Evolutionary conservation across 2,329 filamentous ascomycete species (phyloP), one percentile per base, ranked within the genome.

Genomic region (Tolypocladium tropicale): DNA sequence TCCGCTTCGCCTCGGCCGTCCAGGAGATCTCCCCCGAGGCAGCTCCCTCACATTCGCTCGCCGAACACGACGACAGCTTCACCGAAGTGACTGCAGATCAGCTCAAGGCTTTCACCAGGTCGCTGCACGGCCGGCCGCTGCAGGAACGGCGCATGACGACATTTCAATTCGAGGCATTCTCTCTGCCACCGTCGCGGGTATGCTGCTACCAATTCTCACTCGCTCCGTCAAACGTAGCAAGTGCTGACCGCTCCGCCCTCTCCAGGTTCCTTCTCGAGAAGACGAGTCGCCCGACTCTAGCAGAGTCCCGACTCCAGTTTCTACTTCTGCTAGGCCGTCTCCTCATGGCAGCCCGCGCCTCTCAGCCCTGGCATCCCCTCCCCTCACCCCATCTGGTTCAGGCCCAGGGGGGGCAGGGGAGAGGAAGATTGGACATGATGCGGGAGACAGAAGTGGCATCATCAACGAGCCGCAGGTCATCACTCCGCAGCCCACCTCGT

Each of bases 141-240:
- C 92, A 96, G 74, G 87, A 92, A 64, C 81, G 84, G 56, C 84
- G 92, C 60, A 83, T 95, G 77, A 88, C 88, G 68, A 89, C 91
- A 68, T 95, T 90, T 72, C 85, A 88, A 48, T 97, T 92, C 67
- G 92, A 96, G 69, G 87, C 93, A 36, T 85, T 96, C 60, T 97
- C 94, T 37, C 78, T 97, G 54, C 93, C 94, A 39, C 80, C 83
- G 34, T 93, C 90, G 50, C 82, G 89, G 73, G 90, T 93, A 84
- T 73, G 87, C 81, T 39, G 23, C 28, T 2, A 14, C 28, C 34
- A 36, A 3, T 49, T 46, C 53, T 56, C 53, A 56, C 56, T 53
- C 32, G n/a, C 33, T 54, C 52, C 55, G 28, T 28, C 46, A 10
- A 33, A n/a, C 4, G 28, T 28, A 12, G 46, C 46, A 21, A 4